Evolutionary conservation across 2,329 filamentous ascomycete genomes (phyloP).

Genomic region (Fusarium floridanum): DNA sequence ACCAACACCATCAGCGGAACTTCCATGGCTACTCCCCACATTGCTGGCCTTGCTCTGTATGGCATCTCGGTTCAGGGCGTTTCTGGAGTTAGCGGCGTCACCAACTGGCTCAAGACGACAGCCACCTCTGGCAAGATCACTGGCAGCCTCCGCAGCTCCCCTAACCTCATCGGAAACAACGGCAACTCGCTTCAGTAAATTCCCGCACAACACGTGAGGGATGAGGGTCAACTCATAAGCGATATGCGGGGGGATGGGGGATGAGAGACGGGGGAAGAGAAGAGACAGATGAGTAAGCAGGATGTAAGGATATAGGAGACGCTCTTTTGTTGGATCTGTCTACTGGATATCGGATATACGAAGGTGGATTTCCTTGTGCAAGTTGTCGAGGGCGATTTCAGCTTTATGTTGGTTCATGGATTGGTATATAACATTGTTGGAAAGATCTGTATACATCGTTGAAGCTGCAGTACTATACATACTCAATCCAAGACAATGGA

Average conservation of each 20-base stretch:
- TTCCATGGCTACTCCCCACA: conserved; percentile 74
- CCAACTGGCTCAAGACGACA: conserved; percentile 57
- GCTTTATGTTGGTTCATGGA: not conserved
- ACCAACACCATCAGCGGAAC: conserved; percentile 68
- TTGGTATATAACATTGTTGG: not conserved
- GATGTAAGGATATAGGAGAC: not conserved
- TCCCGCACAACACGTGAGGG: not conserved
- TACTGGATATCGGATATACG: conserved; percentile 17
- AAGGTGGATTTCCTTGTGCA: not conserved
- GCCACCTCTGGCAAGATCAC: conserved; percentile 57
- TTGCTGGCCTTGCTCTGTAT: conserved; percentile 67
- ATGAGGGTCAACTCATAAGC: not conserved
- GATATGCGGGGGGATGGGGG: not conserved
- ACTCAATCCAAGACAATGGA: not conserved
- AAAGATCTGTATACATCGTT: not conserved
- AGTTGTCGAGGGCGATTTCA: not conserved
- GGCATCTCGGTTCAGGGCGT: conserved; percentile 59
- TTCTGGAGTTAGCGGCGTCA: conserved; percentile 53
- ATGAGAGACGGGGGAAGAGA: not conserved
- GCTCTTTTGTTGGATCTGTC: conserved; percentile 14
- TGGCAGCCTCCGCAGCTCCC: conserved; percentile 55
- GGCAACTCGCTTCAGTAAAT: conserved; percentile 51
- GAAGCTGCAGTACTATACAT: not conserved
- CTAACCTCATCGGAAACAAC: conserved; percentile 66
- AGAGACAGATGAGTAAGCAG: not conserved